Percentiles rank a stretch among this genome's conserved stretches.
phyloP scores from a whole-genome alignment of 2,329 filamentous ascomycete genomes.

The Trichophyton simii region DNA sequence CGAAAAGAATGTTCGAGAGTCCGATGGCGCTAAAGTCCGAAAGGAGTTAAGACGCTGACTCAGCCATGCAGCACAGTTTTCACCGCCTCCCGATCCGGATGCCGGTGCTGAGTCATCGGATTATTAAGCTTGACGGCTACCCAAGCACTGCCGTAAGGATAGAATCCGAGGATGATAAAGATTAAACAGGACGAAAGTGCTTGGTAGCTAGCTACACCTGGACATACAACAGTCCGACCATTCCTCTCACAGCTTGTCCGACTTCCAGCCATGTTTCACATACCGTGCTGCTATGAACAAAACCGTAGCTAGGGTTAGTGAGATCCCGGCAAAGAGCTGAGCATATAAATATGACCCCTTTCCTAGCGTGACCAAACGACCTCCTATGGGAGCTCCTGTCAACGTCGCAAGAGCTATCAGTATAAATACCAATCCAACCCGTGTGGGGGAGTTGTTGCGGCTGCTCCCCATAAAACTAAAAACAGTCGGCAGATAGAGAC shows the following conservation, averaged over 20 bases:
- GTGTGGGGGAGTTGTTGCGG: not conserved
- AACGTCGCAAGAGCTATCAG: slow-evolving; percentile 6
- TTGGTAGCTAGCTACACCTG: too few species aligned
- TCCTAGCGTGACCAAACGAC: slow-evolving; percentile 4
- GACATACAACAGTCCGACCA: too few species aligned
- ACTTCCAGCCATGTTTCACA: slow-evolving; percentile 7
- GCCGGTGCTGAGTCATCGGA: not conserved
- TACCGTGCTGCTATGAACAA: slow-evolving; percentile 8
- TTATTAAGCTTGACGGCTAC: not conserved
- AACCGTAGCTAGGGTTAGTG: slow-evolving; percentile 1
- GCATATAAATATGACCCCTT: slow-evolving; percentile 10
- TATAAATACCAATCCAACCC: slow-evolving; percentile 8
- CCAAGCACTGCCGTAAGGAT: too few species aligned
- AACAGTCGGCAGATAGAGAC: slow-evolving; percentile 16
- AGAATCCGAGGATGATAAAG: not conserved
- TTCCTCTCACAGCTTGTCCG: slow-evolving; percentile 4
- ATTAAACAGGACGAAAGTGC: not conserved
- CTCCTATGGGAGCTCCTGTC: slow-evolving; percentile 10
- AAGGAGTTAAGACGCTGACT: not conserved
- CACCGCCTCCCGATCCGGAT: slow-evolving; percentile 1
- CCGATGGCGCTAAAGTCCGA: not conserved
- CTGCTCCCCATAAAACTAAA: slow-evolving; percentile 7
- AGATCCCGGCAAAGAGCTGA: slow-evolving; percentile 8
- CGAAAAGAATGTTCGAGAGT: slow-evolving; percentile 1
- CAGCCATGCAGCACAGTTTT: not conserved